These are phyloP conservation scores for Senna tora DNA, from an alignment of 306 rosid genomes.

Conservation along the genomic window DNA sequence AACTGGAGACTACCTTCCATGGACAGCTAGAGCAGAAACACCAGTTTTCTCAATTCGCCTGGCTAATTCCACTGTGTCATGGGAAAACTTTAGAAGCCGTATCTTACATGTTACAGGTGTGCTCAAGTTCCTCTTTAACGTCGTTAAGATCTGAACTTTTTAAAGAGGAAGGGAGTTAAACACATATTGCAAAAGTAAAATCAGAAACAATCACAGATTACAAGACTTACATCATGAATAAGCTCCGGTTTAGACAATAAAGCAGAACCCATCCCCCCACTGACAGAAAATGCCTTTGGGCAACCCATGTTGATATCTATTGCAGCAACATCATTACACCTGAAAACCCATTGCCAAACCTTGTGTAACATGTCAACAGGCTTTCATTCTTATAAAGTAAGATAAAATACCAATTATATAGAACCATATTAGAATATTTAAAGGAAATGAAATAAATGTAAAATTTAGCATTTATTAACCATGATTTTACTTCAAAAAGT, in stretches of 20 bases:
- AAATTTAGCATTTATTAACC: not conserved
- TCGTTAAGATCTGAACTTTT: constrained; percentile 73
- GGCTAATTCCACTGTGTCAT: constrained; percentile 84
- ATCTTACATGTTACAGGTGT: constrained; percentile 89
- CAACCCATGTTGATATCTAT: constrained; percentile 96
- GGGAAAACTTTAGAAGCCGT: constrained; percentile 70
- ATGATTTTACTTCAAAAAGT: constrained; percentile 16
- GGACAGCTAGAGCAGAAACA: constrained; percentile 85
- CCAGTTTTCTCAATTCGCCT: constrained; percentile 88
- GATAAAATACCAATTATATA: not conserved
- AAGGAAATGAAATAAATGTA: not conserved
- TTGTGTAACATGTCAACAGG: constrained; percentile 9
- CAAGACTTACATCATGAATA: constrained; percentile 72
- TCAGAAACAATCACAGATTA: constrained; percentile 17
- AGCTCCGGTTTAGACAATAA: constrained; percentile 79
- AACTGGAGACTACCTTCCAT: constrained; percentile 73
- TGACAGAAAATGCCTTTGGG: constrained; percentile 84
- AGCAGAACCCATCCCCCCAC: constrained; percentile 97
- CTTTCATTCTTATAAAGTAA: not conserved
- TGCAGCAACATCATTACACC: constrained; percentile 88
- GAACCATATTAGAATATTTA: not conserved
- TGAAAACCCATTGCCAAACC: constrained; percentile 34
- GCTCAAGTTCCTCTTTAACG: constrained; percentile 79
- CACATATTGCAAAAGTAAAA: constrained; percentile 20
- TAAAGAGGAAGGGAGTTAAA: constrained; percentile 30